Evolutionary conservation across 116 monocot genomes (phyloP), one percentile per base, ranked within the genome.

Genomic region (Iris pallida): DNA sequence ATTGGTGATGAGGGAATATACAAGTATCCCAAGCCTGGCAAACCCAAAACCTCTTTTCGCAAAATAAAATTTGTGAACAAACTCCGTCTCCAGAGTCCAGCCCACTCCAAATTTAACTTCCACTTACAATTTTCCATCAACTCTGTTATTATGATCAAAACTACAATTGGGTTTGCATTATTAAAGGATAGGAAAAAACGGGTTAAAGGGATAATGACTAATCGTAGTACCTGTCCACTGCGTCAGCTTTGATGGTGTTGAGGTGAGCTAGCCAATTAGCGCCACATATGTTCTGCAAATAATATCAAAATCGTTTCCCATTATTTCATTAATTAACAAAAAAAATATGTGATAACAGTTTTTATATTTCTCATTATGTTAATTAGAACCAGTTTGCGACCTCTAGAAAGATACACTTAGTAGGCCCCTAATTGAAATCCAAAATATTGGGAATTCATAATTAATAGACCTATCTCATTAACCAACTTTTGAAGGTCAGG

Each of bases 201-300:
- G 53, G 15, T 0, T 41, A 53, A 51, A 53, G 41, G 30, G 13
- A 14, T 66, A 5, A 49, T 16, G 40, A 30, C 9, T 53, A 20
- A 18, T n/a, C 55, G 11, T 7, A 30, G 30, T 71, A 85, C 93
- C 93, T 93, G 52, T 86, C 93, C 65, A 79, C 86, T n/a, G 83
- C 73, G 54, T 93, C 86, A 9, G 86, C 89, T 72, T 89, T 93
- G 77, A 93, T 70, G 14, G 89, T 93, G 53, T 93, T 76, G 49
- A 93, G 75, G 41, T 86, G 77, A 8, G 81, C 89, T 73, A 78
- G 82, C 79, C 86, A 89, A 63, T 86, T 88, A 19, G 89, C 73
- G 42, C 79, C 77, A 67, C 86, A 69, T 55, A 93, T 86, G 70
- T 89, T 93, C 93, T 93, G 79, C 78, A 65, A 69, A 2, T 20